Percentiles rank a stretch among this genome's conserved stretches.
Evolutionary conservation across 768 basidiomycete species (phyloP).

Genomic region (Boletus sp.): DNA sequence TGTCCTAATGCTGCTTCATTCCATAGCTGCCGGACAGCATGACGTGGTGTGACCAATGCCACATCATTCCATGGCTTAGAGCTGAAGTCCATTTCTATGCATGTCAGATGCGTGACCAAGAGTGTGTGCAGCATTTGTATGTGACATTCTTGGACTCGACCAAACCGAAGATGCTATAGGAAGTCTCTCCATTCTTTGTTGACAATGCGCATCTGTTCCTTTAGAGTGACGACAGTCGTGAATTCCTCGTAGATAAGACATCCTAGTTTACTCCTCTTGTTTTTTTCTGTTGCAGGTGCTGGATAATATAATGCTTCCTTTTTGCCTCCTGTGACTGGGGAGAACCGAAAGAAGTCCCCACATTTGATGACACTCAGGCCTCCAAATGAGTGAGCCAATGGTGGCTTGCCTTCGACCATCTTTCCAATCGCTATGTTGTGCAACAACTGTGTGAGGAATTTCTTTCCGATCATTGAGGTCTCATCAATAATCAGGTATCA

Average conservation of each 20-base stretch:
- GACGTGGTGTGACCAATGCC: too few relatives aligned
- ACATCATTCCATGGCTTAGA: background rate
- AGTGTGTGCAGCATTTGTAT: background rate
- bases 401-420: background rate
- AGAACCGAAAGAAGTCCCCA: background rate
- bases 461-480: background rate
- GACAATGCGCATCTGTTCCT: too few relatives aligned
- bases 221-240: too few relatives aligned
- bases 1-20: background rate
- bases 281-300: background rate
- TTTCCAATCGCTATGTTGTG: background rate
- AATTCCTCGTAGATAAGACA: too few relatives aligned
- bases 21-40: too few relatives aligned
- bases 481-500: background rate
- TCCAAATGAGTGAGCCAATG: background rate
- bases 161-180: background rate
- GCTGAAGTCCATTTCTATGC: background rate
- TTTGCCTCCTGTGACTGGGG: background rate
- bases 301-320: background rate
- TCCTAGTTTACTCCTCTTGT: too few relatives aligned
- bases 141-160: background rate
- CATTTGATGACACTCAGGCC: background rate
- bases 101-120: background rate
- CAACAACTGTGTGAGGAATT: background rate
- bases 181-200: too few relatives aligned